Conservation (phyloP, 495 filamentous ascomycete species). For the Penicillium nucicola region DNA sequence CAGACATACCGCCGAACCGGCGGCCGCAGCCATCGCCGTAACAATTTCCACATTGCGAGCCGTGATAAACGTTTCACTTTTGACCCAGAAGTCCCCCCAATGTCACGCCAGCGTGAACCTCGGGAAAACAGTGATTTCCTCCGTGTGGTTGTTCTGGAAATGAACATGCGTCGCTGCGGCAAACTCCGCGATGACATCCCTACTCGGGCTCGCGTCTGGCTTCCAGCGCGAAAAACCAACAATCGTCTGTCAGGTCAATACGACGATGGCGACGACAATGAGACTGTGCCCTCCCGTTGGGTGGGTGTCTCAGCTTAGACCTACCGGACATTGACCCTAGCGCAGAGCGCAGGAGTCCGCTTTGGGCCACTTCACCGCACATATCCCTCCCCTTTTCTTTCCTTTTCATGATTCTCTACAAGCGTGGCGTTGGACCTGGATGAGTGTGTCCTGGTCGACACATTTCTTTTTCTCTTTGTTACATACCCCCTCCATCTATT, state of each 20-base stretch:
- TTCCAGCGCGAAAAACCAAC: conserved; percentile 73
- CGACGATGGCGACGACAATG: conserved; percentile 33
- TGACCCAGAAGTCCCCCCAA: conserved; percentile 42
- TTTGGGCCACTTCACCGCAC: conserved; percentile 9
- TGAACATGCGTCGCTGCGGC: conserved; percentile 91
- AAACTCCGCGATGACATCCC: conserved; percentile 85
- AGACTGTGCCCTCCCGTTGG: conserved; percentile 39
- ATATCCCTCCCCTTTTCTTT: conserved; percentile 7
- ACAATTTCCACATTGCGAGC: conserved; percentile 28
- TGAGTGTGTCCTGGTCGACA: conserved; percentile 16
- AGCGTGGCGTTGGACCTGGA: conserved; percentile 28
- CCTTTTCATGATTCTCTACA: conserved; percentile 10
- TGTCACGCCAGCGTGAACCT: conserved; percentile 78
- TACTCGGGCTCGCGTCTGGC: conserved; percentile 75
- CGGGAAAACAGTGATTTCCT: conserved; percentile 94
- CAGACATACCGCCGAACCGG: conserved; percentile 65
- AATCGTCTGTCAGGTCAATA: conserved; percentile 26
- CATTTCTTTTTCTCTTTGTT: conserved; percentile 12
- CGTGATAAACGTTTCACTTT: conserved; percentile 39
- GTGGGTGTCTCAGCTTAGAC: conserved; percentile 35
- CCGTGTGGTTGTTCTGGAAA: conserved; percentile 89
- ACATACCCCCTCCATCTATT: conserved; percentile 15
- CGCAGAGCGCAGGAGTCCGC: conserved; percentile 13
- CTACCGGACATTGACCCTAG: background rate
- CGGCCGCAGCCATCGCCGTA: conserved; percentile 31